These are phyloP conservation scores for Penicillium lagena DNA, from an alignment of 495 filamentous ascomycete species.

Conservation along the genomic window DNA sequence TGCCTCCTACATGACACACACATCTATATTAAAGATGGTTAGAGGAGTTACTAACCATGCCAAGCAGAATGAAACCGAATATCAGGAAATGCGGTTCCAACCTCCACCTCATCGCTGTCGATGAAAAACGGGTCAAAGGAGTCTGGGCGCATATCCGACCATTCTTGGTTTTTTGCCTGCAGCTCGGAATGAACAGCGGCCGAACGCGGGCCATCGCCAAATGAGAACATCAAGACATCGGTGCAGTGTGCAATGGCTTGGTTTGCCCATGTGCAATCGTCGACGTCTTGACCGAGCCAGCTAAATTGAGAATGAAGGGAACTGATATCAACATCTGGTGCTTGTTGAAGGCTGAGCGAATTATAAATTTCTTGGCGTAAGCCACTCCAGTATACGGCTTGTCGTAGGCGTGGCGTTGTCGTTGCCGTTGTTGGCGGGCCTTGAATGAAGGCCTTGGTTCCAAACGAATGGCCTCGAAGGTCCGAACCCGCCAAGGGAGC, in stretches of 20 bases:
- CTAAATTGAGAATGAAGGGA: slow-evolving; percentile 16
- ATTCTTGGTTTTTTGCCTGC: slow-evolving; percentile 12
- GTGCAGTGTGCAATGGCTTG: slow-evolving; percentile 21
- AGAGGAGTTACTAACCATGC: slow-evolving; percentile 10
- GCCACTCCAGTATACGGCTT: slow-evolving; percentile 21
- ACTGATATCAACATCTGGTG: slow-evolving; percentile 18
- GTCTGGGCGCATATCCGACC: slow-evolving; percentile 11
- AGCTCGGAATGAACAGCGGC: slow-evolving; percentile 12
- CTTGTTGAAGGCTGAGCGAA: slow-evolving; percentile 17
- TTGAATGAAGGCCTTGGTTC: slow-evolving; percentile 19
- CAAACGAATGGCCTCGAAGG: slow-evolving; percentile 20
- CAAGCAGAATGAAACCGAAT: slow-evolving; percentile 18
- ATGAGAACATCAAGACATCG: slow-evolving; percentile 17
- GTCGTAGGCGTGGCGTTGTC: slow-evolving; percentile 15
- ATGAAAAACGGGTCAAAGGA: slow-evolving; percentile 20
- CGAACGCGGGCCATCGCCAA: slow-evolving; percentile 11
- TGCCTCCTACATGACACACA: too few relatives aligned
- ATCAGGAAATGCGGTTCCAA: slow-evolving; percentile 13
- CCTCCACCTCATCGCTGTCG: slow-evolving; percentile 9
- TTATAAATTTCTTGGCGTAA: slow-evolving; percentile 22
- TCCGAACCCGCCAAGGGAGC: slow-evolving; percentile 21
- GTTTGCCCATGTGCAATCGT: slow-evolving; percentile 19
- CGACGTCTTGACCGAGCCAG: slow-evolving; percentile 9
- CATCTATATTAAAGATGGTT: too few relatives aligned
- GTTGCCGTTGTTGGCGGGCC: slow-evolving; percentile 13